Evolutionary conservation across 2,329 filamentous ascomycete species (phyloP).

Genomic region (Aspergillus amoenus): DNA sequence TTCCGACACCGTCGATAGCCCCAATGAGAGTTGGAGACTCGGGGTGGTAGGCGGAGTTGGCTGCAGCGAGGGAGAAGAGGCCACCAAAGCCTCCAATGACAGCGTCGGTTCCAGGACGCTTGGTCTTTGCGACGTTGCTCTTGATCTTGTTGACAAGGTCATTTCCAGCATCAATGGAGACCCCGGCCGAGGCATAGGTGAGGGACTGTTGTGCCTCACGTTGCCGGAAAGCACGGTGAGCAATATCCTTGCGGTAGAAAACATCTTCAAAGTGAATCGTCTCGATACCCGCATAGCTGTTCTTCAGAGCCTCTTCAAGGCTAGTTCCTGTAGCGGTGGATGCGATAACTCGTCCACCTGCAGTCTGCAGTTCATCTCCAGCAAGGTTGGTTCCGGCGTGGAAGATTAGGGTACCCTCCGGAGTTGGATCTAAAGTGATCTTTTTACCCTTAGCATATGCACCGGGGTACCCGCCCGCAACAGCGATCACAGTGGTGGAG

Average conservation of each 20-base stretch:
- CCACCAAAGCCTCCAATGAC: constrained; percentile 96
- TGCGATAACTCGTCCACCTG: constrained; percentile 89
- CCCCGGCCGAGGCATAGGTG: constrained; percentile 90
- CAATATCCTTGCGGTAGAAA: constrained; percentile 93
- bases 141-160: constrained; percentile 91
- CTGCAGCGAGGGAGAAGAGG: constrained; percentile 70
- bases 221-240: constrained; percentile 60
- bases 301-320: constrained; percentile 77
- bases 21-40: constrained; percentile 81
- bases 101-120: constrained; percentile 82
- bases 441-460: constrained; percentile 76
- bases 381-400: constrained; percentile 80
- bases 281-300: constrained; percentile 81
- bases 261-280: constrained; percentile 81
- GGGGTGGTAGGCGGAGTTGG: constrained; percentile 69
- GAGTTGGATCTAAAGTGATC: constrained; percentile 57
- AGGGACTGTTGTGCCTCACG: constrained; percentile 49
- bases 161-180: constrained; percentile 93
- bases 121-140: constrained; percentile 79
- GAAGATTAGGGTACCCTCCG: constrained; percentile 71
- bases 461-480: constrained; percentile 86
- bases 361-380: constrained; percentile 66
- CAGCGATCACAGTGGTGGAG: constrained; percentile 90
- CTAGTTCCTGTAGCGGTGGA: constrained; percentile 76
- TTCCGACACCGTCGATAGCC: constrained; percentile 94